Evolutionary conservation across 495 filamentous ascomycete species (phyloP), one percentile per base, ranked within the genome.

Genomic region (Filosporella fistucella): DNA sequence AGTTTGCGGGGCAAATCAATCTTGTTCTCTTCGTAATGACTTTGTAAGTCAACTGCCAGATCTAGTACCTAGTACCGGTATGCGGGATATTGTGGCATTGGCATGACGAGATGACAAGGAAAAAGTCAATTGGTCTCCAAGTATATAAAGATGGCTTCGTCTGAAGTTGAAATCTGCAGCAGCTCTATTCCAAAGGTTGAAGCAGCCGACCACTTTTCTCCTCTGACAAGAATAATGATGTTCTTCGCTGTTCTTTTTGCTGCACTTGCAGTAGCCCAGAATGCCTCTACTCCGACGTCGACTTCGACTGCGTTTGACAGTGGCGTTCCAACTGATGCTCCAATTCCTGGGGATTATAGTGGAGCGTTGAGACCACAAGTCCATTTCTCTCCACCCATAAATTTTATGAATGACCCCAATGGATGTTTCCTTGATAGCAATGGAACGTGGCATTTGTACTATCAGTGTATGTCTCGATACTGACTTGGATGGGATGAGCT

Each of bases 351-450:
- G 30, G 35, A 45, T 37, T 55, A 57, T 28, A 51, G 42, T 47
- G 69, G 77, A 37, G 72, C 72, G 17, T 69, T 72, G 26, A 20
- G 56, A 16, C 56, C 51, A 8, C 55, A 51, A 54, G 54, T 75
- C 55, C 78, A 83, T 59, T 83, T 70, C 62, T 71, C 70, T 11
- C 77, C 78, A 0, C 64, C 65, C 2, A 50, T 55, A 18, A 60
- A 69, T 43, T 82, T 77, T 57, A 80, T 81, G 70, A 80, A 81
- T 54, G 78, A 81, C 52, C 77, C 79, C 7, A 80, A 75, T 59
- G 77, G 79, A 38, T 69, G 81, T 50, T 67, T 80, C 24, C 40
- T 66, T 2, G 72, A 75, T 56, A 56, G 59, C 4, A 58, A 67
- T 25, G 72, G 68, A n/a, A 55, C 63, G 5, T 80, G 68, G 42